phyloP scores from a whole-genome alignment of 2,329 filamentous ascomycete species.

The Stromatinia cepivora region DNA sequence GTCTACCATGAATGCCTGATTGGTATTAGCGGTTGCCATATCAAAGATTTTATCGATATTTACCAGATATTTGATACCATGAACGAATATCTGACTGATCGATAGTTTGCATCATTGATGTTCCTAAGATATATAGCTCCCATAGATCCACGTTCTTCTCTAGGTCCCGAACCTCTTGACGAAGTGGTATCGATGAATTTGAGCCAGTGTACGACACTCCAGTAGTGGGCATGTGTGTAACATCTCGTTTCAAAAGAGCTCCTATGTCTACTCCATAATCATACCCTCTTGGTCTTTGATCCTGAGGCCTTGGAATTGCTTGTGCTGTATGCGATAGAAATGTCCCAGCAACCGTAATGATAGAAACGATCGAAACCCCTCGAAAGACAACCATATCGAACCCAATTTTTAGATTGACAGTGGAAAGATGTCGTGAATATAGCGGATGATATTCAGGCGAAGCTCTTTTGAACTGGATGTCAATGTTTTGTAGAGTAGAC shows the following conservation, averaged over 20 bases:
- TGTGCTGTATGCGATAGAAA: conserved; percentile 10
- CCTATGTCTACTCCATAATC: conserved; percentile 30
- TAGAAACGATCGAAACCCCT: not conserved
- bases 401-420: not conserved
- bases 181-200: conserved; percentile 31
- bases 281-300: conserved; percentile 25
- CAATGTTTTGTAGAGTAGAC: not conserved
- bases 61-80: conserved; percentile 38
- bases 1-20: conserved; percentile 38
- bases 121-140: conserved; percentile 37
- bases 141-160: conserved; percentile 33
- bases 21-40: not conserved
- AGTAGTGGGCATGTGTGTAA: conserved; percentile 12
- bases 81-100: conserved; percentile 32
- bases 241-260: conserved; percentile 29
- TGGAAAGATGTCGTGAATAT: not conserved
- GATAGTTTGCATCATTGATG: conserved; percentile 33
- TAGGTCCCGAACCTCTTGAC: conserved; percentile 35
- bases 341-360: not conserved
- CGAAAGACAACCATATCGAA: conserved; percentile 5
- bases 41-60: not conserved
- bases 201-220: conserved; percentile 25
- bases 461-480: too few relatives aligned
- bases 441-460: too few relatives aligned
- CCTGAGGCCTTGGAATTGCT: not conserved